Conservation (phyloP, 495 filamentous ascomycete species). For the Durotheca rogersii region DNA sequence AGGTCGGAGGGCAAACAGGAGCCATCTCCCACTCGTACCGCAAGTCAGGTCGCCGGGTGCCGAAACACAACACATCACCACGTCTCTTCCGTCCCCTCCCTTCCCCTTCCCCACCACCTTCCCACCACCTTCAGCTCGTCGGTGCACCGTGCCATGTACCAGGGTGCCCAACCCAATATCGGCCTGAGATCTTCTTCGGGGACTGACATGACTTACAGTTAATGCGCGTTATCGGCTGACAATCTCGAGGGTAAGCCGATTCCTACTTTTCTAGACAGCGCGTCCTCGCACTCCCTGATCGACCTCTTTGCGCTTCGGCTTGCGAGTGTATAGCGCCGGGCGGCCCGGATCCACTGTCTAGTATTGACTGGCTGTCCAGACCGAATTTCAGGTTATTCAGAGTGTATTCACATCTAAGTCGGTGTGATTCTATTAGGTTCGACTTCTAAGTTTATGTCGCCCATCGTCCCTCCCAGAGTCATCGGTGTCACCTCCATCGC, state of each 20-base stretch:
- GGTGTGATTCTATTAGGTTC: too few species aligned
- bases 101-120: too few species aligned
- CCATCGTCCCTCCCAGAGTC: too few species aligned
- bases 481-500: neutral
- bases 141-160: too few species aligned
- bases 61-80: too few species aligned
- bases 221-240: neutral
- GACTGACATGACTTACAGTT: neutral
- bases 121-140: too few species aligned
- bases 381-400: too few species aligned
- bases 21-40: neutral
- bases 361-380: neutral
- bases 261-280: neutral
- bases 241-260: neutral
- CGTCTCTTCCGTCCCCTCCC: too few species aligned
- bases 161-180: too few species aligned
- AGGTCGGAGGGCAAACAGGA: constrained; percentile 13
- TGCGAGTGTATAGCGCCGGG: neutral
- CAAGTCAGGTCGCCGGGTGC: neutral
- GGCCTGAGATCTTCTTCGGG: neutral
- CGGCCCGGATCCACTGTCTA: neutral
- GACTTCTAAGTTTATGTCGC: too few species aligned
- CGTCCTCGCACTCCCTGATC: neutral
- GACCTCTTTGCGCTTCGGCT: neutral
- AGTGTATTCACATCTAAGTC: too few species aligned